Evolutionary conservation across 2,329 filamentous ascomycete genomes (phyloP).

Genomic region (Cryphonectria parasitica): DNA sequence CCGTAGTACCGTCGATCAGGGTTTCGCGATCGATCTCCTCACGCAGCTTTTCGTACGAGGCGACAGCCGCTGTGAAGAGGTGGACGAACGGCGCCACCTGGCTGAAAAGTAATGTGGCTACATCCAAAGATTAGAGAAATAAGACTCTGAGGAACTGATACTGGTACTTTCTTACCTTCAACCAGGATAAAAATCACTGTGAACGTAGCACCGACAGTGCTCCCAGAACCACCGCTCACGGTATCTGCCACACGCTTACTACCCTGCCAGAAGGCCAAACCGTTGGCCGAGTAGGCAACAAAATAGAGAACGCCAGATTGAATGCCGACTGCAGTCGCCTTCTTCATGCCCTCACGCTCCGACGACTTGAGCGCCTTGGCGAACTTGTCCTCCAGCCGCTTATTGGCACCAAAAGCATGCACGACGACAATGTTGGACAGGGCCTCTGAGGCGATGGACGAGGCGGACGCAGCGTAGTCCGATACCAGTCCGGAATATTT

Average conservation of each 20-base stretch:
- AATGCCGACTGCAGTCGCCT: conserved; percentile 57
- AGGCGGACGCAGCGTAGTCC: conserved; percentile 59
- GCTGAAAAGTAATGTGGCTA: conserved; percentile 59
- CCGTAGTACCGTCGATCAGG: conserved; percentile 44
- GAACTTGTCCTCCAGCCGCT: conserved; percentile 64
- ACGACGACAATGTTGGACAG: conserved; percentile 66
- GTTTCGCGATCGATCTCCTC: conserved; percentile 55
- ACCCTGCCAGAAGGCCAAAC: conserved; percentile 69
- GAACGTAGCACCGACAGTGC: conserved; percentile 52
- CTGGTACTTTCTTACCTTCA: conserved; percentile 43
- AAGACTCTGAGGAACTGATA: not conserved
- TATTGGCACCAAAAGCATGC: conserved; percentile 65
- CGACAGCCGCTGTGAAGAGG: conserved; percentile 59
- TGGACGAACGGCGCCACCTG: conserved; percentile 65
- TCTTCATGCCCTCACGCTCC: conserved; percentile 54
- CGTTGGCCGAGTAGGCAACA: conserved; percentile 66
- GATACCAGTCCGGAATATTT: conserved; percentile 57
- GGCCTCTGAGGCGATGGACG: conserved; percentile 65
- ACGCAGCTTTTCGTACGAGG: conserved; percentile 58
- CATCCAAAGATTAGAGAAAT: conserved; percentile 34
- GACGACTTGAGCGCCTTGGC: conserved; percentile 27
- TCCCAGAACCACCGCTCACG: conserved; percentile 37
- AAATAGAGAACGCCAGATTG: conserved; percentile 69
- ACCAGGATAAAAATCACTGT: conserved; percentile 60
- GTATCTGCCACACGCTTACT: conserved; percentile 45